Evolutionary conservation across 495 filamentous ascomycete species (phyloP), one percentile per base, ranked within the genome.

Genomic region (Lentithecium fluviatile): DNA sequence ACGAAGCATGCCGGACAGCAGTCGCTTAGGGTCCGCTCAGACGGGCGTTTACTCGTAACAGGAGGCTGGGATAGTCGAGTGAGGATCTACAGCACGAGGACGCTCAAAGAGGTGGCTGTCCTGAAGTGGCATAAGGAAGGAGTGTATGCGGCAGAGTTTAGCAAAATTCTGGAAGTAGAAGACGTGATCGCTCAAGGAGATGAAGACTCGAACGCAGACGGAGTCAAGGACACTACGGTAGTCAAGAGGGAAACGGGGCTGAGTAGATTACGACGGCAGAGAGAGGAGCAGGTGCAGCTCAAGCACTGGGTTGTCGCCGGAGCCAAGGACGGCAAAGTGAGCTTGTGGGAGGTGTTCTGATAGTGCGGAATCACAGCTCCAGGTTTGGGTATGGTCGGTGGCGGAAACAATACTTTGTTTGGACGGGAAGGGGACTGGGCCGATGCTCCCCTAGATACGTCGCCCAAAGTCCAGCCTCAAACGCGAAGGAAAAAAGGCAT

Each of bases 61-160:
- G 94, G 90, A 7, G 94, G 94, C 11, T 98, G 94, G 94, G 94
- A 98, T 72, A 80, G 84, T 0, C 82, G 83, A 42, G 75, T 90
- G 0, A 75, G 94, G 17, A 85, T 97, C 7, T 98, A 97, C 70
- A 88, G 87, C 0, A 71, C 81, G 12, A 90, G 87, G 69, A 88
- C 85, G 0, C 81, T 97, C 81, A 88, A 85, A 66, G 93, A 97
- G 74, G 68, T 98, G 2, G 94, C 94, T 4, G 94, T 97, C 58
- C 75, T 97, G 63, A 96, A 95, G 74, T 97, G 95, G 94, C 93
- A 97, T 72, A 84, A 85, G 60, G 88, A 88, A 36, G 93, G 94
- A 17, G 91, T 88, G 64, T 97, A 95, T 75, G 82, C 88, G n/a
- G 82, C 87, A 47, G 87, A 85, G 19, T 96, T 97, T 78, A 86